Evolutionary conservation across 495 filamentous ascomycete species (phyloP), one percentile per base, ranked within the genome.

Genomic region (Aspergillus mulundensis): DNA sequence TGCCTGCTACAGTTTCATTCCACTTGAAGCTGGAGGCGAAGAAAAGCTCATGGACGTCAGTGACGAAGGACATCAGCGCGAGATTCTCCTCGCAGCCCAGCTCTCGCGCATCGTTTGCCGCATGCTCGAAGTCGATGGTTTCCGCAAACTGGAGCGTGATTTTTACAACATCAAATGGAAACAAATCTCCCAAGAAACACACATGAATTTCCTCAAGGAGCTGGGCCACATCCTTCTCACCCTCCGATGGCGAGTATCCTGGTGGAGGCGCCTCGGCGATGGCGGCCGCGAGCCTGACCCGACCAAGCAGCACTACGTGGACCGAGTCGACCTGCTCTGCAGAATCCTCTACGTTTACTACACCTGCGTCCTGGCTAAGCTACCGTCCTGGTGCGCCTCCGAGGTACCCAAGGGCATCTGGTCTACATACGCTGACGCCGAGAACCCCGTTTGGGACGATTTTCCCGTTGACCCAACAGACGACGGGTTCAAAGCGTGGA

Each of bases 91-190:
- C 14, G 76, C 77, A 5, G 75, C 70, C 1, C 77, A 80, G 53
- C 65, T 80, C 28, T 77, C 72, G 7, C 73, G 77, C 18, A 78
- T 80, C 18, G 52, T 80, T 59, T 76, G 76, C 60, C 75, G 77
- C 38, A 75, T 77, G 72, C 62, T 80, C 11, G 77, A 80, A 60
- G 70, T 80, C 3, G 76, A 78, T 69, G 77, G 76, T 10, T 80
- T 78, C 70, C 70, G 70, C 42, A 75, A 72, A 45, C 67, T 80
- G 0, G 76, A 80, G 48, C 70, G 73, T 10, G 74, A 78, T 50
- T 74, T 80, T 50, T 77, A 77, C 66, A 78, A 78, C 57, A 75
- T 78, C 57, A 76, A 74, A 58, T 77, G 76, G 71, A 78, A 77
- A 58, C 74, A 74, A 45, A 76, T 78, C 54, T 73, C 70, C 4